These are phyloP conservation scores for Caloboletus firmus DNA, from an alignment of 1,284 basidiomycete species.

Conservation along the genomic window DNA sequence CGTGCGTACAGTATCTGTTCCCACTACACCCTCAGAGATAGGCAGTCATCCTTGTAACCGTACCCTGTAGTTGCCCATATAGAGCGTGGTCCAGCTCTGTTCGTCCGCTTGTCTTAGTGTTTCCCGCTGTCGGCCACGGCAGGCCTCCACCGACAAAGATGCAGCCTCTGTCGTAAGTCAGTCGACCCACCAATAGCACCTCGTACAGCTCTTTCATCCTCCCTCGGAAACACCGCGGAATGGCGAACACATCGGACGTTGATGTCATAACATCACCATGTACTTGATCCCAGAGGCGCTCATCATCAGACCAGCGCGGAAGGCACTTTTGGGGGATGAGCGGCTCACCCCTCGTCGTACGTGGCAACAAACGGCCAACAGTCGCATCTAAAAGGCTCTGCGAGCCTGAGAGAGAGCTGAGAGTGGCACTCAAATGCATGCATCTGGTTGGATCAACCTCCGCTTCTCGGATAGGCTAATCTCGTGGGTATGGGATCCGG, in stretches of 20 bases:
- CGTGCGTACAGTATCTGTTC: too few species aligned
- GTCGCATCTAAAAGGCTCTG: background rate
- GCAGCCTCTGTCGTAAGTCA: background rate
- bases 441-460: background rate
- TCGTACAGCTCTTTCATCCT: background rate
- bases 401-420: too few species aligned
- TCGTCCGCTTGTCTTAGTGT: too few species aligned
- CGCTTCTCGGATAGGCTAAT: background rate
- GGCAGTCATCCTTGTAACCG: too few species aligned
- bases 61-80: too few species aligned
- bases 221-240: conserved; percentile 12
- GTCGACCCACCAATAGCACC: background rate
- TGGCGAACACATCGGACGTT: conserved; percentile 14
- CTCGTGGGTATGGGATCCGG: background rate
- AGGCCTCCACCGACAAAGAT: too few species aligned
- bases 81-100: too few species aligned
- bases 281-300: background rate
- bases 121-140: too few species aligned
- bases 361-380: background rate
- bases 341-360: background rate
- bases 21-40: too few species aligned
- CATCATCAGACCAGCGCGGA: background rate
- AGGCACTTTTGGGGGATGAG: background rate
- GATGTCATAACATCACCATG: background rate
- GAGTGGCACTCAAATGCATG: too few species aligned